Evolutionary conservation across 1,284 basidiomycete species (phyloP), one percentile per base, ranked within the genome.

Genomic region (Cutaneotrichosporon cyanovorans): DNA sequence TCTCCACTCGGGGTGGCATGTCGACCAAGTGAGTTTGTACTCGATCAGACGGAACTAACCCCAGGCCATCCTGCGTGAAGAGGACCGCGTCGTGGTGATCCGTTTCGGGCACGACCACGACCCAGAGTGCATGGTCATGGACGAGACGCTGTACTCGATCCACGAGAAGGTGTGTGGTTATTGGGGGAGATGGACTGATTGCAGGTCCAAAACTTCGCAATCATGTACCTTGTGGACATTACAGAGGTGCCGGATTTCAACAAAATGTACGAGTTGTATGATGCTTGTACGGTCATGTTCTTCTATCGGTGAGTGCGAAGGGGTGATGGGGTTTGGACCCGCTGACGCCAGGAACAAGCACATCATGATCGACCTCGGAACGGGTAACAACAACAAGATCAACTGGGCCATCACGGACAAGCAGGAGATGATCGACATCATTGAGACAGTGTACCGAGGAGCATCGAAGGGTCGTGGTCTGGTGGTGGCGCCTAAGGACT

Each of bases 341-440:
- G 33, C 50, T 52, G 36, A 46, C 22, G 40, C 16, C 63, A 90
- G 91, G 34, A 96, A 96, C 74, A 95, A 98, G 71, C 93, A 99
- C 66, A 99, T 98, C 74, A 97, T 98, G 93, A 96, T 98, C 66
- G 93, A 97, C 80, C 75, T 96, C 59, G 92, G 93, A 14, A 98
- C 93, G 41, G 93, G 95, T 76, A 97, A 99, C 75, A 98, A 99
- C 74, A 98, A 98, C 75, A 98, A 99, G 75, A 95, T 96, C 70
- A 95, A 93, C 71, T 96, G 91, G 91, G 81, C 90, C 20, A 92
- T 96, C 80, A 87, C 90, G 65, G 90, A 91, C 71, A 93, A 96
- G 66, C 90, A 96, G 75, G 85, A 97, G 79, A 75, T 98, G 65
- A 92, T 98, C 63, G 95, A 99, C 68, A 93, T 98, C 58, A 84